Evolutionary conservation across 768 basidiomycete genomes (phyloP).

Genomic region (Trichaptum fuscoviolaceum): DNA sequence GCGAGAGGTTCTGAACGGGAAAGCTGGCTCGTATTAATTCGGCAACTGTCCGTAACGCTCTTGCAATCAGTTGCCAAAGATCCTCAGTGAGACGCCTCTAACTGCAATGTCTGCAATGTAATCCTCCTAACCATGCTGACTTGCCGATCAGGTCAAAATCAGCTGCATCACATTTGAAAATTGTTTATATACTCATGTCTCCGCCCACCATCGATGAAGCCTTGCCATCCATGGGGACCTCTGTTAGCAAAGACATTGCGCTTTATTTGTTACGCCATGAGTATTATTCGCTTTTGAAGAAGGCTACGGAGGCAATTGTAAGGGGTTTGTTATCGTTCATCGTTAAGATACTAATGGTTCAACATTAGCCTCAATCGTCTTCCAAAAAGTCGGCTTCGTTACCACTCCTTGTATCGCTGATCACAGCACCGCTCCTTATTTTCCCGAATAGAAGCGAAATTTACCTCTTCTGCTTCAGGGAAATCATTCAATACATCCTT

Average conservation of each 20-base stretch:
- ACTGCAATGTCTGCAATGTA: too few relatives aligned
- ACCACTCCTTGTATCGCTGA: constrained; percentile 42
- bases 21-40: constrained; percentile 62
- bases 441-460: constrained; percentile 19
- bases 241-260: constrained; percentile 1
- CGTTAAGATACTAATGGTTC: constrained; percentile 1
- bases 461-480: constrained; percentile 30
- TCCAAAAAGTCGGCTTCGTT: constrained; percentile 51
- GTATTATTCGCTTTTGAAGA: constrained; percentile 27
- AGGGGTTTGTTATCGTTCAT: constrained; percentile 20
- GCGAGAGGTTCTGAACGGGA: constrained; percentile 30
- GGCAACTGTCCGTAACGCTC: constrained; percentile 42
- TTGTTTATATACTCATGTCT: constrained; percentile 45
- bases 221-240: constrained; percentile 27
- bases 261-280: constrained; percentile 8
- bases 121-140: constrained; percentile 4
- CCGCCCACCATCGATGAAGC: constrained; percentile 8
- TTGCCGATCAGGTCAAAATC: constrained; percentile 38
- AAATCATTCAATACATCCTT: constrained; percentile 52
- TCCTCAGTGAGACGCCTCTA: constrained; percentile 40
- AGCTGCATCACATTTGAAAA: constrained; percentile 42
- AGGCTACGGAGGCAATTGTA: constrained; percentile 45
- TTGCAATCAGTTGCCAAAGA: constrained; percentile 44
- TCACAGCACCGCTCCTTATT: constrained; percentile 35
- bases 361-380: constrained; percentile 42